These are phyloP conservation scores for Trichoderma endophyticum DNA, from an alignment of 2,329 filamentous ascomycete species.

Conservation along the genomic window DNA sequence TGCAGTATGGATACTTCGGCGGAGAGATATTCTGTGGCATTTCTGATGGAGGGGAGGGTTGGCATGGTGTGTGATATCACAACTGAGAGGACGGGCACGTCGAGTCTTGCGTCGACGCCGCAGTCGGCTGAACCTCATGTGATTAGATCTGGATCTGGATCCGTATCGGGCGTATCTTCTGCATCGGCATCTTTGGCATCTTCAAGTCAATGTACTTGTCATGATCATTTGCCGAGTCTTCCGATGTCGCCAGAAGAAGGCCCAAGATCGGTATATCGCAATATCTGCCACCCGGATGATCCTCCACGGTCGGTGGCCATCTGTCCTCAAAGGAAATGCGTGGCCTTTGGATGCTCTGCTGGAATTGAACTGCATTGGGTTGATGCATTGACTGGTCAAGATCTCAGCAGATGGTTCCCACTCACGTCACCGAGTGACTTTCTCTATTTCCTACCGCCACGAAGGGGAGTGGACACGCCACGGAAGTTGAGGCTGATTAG, in stretches of 20 bases:
- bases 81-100: conserved; percentile 19
- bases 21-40: conserved; percentile 53
- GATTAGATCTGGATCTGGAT: conserved; percentile 20
- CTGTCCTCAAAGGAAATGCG: conserved; percentile 61
- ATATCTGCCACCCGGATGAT: conserved; percentile 59
- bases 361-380: conserved; percentile 63
- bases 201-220: conserved; percentile 26
- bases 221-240: conserved; percentile 21
- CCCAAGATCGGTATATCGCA: conserved; percentile 35
- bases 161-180: conserved; percentile 13
- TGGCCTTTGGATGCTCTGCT: conserved; percentile 61
- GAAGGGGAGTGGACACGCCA: conserved; percentile 45
- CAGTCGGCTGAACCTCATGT: neutral
- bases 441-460: conserved; percentile 58
- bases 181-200: neutral
- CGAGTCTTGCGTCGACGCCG: conserved; percentile 14
- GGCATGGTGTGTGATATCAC: conserved; percentile 59
- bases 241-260: conserved; percentile 33
- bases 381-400: conserved; percentile 44
- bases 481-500: conserved; percentile 62
- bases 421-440: conserved; percentile 52
- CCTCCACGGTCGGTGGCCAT: conserved; percentile 63
- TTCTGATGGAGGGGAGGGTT: conserved; percentile 57
- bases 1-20: conserved; percentile 62
- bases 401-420: conserved; percentile 54